Evolutionary conservation across 2,329 filamentous ascomycete genomes (phyloP).

Genomic region (Hyphodiscus sp.): DNA sequence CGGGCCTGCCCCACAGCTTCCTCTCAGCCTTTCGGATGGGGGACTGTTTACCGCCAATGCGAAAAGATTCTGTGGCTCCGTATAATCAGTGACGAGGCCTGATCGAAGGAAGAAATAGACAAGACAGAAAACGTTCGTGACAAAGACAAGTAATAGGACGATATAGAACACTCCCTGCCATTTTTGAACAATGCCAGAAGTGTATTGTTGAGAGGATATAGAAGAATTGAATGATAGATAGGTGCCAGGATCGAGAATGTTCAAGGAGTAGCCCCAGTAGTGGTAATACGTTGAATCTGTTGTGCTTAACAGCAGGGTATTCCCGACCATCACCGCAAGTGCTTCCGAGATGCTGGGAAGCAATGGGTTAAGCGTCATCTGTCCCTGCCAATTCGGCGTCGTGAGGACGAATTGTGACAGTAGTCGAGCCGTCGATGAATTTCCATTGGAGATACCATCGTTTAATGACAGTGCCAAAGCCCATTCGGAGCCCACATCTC

Average conservation of each 20-base stretch:
- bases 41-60: conserved; percentile 62
- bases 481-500: conserved; percentile 49
- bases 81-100: conserved; percentile 69
- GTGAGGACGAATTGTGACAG: conserved; percentile 48
- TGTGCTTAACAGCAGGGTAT: conserved; percentile 56
- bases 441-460: conserved; percentile 46
- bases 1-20: conserved; percentile 51
- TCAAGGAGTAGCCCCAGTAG: conserved; percentile 41
- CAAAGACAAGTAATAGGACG: conserved; percentile 58
- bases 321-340: conserved; percentile 61
- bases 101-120: conserved; percentile 49
- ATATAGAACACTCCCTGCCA: conserved; percentile 65
- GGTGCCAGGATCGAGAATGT: conserved; percentile 38
- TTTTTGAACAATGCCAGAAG: conserved; percentile 51
- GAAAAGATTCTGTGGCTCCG: conserved; percentile 71
- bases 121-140: conserved; percentile 60
- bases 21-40: conserved; percentile 42
- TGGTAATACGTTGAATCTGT: conserved; percentile 55
- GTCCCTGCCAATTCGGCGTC: conserved; percentile 35
- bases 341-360: conserved; percentile 69
- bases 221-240: conserved; percentile 57
- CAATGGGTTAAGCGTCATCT: conserved; percentile 19
- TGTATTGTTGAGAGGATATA: conserved; percentile 61
- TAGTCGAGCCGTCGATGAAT: conserved; percentile 53
- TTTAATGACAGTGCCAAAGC: conserved; percentile 47